A percentile compares a stretch with the other conserved stretches of the same genome.
These are phyloP conservation scores for Choiromyces venosus DNA, from an alignment of 495 filamentous ascomycete species.

Conservation along the genomic window DNA sequence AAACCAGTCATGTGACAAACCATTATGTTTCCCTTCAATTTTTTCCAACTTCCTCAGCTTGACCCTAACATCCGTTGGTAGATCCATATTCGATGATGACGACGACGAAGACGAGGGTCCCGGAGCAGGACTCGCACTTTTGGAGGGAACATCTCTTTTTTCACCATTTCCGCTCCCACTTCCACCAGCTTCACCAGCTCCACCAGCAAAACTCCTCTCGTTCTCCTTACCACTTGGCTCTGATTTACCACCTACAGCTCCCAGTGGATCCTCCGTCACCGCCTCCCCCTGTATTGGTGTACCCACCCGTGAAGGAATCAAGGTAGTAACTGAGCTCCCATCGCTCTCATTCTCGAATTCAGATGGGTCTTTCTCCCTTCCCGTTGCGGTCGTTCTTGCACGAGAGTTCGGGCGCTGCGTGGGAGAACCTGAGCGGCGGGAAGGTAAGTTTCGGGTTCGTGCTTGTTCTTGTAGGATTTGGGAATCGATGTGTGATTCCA, in stretches of 20 bases:
- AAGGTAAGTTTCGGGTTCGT: conserved; percentile 15
- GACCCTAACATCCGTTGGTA: conserved; percentile 67
- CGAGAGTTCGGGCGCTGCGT: conserved; percentile 5
- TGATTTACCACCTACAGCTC: conserved; percentile 16
- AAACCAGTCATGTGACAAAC: conserved; percentile 46
- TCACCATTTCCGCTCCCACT: not conserved
- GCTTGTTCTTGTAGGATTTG: conserved; percentile 35
- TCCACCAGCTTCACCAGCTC: not conserved
- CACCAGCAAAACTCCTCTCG: not conserved
- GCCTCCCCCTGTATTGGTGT: conserved; percentile 28
- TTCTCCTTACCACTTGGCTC: conserved; percentile 7
- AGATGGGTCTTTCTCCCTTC: conserved; percentile 30
- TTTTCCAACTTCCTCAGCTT: conserved; percentile 74
- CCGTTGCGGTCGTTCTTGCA: conserved; percentile 8
- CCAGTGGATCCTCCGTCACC: conserved; percentile 34
- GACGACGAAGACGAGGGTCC: not conserved
- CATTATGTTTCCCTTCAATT: conserved; percentile 77
- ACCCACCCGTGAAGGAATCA: conserved; percentile 28
- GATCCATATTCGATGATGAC: conserved; percentile 48
- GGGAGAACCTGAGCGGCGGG: conserved; percentile 21
- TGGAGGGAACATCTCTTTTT: conserved; percentile 9
- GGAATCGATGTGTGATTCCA: conserved; percentile 39
- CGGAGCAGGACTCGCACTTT: not conserved
- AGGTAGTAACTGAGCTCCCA: conserved; percentile 7
- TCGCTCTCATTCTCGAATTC: conserved; percentile 40